These are phyloP conservation scores for Komagataella pastoris DNA, from an alignment of 805 yeast species.

Conservation along the genomic window DNA sequence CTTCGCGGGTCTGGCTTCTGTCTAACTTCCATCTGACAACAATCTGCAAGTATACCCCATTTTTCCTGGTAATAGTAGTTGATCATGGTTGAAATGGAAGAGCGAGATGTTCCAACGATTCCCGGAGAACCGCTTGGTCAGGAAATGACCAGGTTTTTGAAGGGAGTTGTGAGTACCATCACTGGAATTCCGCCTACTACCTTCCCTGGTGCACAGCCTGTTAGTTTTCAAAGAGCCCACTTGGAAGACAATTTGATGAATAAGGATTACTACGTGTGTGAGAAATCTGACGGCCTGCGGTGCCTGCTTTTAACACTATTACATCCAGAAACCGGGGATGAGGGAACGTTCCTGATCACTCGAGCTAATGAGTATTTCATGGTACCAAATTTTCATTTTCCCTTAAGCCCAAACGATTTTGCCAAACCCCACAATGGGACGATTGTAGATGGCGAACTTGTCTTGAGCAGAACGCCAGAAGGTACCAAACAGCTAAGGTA, in stretches of 20 bases:
- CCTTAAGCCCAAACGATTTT: slow-evolving; percentile 32
- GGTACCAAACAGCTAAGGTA: slow-evolving; percentile 58
- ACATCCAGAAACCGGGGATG: slow-evolving; percentile 57
- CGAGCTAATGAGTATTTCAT: slow-evolving; percentile 79
- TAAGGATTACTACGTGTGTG: slow-evolving; percentile 89
- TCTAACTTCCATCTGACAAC: background rate
- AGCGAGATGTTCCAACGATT: slow-evolving; percentile 60
- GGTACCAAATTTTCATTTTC: slow-evolving; percentile 79
- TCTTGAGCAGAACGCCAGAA: slow-evolving; percentile 48
- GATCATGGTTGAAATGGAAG: slow-evolving; percentile 5
- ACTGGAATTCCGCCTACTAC: slow-evolving; percentile 37
- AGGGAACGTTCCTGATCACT: slow-evolving; percentile 80
- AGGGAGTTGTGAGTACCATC: slow-evolving; percentile 52
- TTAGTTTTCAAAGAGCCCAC: slow-evolving; percentile 72
- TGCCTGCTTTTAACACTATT: slow-evolving; percentile 58
- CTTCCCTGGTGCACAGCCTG: slow-evolving; percentile 94
- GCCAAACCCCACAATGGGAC: slow-evolving; percentile 73
- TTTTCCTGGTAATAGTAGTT: background rate
- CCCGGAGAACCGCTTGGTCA: slow-evolving; percentile 78
- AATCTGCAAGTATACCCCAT: background rate
- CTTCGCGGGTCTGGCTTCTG: background rate
- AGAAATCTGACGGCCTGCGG: slow-evolving; percentile 87
- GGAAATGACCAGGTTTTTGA: slow-evolving; percentile 53
- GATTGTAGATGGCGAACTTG: slow-evolving; percentile 88
- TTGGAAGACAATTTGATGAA: slow-evolving; percentile 42